A percentile compares a stretch with the other conserved stretches of the same genome.
These are phyloP conservation scores for Oidiodendron maius DNA, from an alignment of 495 filamentous ascomycete species.

Conservation along the genomic window DNA sequence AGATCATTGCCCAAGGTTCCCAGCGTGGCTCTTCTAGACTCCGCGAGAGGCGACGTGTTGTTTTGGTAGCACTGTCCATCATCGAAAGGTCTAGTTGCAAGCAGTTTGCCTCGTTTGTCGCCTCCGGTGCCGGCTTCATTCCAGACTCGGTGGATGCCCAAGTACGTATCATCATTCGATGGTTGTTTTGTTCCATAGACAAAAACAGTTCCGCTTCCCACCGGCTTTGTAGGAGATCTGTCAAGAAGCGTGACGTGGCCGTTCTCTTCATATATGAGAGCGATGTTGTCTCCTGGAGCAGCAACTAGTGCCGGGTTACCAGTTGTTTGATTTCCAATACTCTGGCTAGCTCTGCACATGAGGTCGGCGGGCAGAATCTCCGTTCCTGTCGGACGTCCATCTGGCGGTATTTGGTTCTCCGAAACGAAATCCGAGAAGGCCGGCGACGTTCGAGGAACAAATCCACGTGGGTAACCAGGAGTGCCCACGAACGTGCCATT, in stretches of 20 bases:
- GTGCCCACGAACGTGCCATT: conserved; percentile 69
- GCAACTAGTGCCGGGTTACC: conserved; percentile 60
- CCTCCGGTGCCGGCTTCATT: conserved; percentile 70
- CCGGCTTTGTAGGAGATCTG: conserved; percentile 53
- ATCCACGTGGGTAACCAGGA: conserved; percentile 62
- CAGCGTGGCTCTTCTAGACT: too few relatives aligned
- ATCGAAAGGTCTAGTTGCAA: conserved; percentile 71
- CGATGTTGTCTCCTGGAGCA: conserved; percentile 59
- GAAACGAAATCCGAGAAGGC: conserved; percentile 44
- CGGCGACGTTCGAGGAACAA: conserved; percentile 41
- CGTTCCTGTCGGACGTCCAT: conserved; percentile 31
- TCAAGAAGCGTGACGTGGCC: conserved; percentile 71
- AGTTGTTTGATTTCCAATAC: conserved; percentile 44
- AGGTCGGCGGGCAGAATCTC: conserved; percentile 27
- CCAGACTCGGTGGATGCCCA: conserved; percentile 68
- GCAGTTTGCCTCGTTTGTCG: conserved; percentile 63
- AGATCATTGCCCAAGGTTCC: conserved; percentile 4
- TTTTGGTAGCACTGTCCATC: conserved; percentile 81
- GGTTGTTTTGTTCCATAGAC: conserved; percentile 76
- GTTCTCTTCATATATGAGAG: conserved; percentile 77
- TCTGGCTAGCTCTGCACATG: conserved; percentile 53
- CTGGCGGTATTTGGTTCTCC: conserved; percentile 49
- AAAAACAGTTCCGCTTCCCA: conserved; percentile 68
- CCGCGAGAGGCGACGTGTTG: conserved; percentile 23
- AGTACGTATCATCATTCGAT: conserved; percentile 52